Percentiles rank a stretch among this genome's conserved stretches.
Conservation (phyloP, 108 stramenopile species). For the Nitzschia inconspicua region DNA sequence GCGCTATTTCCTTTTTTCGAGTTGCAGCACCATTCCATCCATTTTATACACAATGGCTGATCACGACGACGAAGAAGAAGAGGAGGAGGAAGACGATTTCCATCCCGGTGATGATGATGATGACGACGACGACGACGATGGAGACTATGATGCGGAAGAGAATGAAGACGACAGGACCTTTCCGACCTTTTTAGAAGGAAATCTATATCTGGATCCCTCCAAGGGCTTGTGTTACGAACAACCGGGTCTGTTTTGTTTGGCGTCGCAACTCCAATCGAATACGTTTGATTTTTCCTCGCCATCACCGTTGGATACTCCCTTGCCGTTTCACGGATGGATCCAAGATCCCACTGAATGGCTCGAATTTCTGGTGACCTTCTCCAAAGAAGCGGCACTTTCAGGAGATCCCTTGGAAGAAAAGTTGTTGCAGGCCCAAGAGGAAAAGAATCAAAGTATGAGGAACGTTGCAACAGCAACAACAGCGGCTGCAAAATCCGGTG, state of each 20-base stretch:
- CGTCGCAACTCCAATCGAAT: too few relatives aligned
- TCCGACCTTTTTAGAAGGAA: conserved; percentile 15
- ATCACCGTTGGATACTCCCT: conserved; percentile 1
- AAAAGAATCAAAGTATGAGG: neutral
- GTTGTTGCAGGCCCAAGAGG: conserved; percentile 16
- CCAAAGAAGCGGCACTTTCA: conserved; percentile 9
- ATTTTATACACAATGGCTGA: too few relatives aligned
- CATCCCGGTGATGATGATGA: too few relatives aligned
- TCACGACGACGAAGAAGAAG: conserved; percentile 26
- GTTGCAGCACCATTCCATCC: too few relatives aligned
- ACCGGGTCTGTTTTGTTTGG: neutral
- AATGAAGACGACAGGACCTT: conserved; percentile 9
- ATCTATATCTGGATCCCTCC: conserved; percentile 7
- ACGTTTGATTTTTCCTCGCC: conserved; percentile 1
- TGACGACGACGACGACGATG: conserved; percentile 9
- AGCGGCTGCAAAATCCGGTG: neutral
- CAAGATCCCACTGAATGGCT: conserved; percentile 8
- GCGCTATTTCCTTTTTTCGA: too few relatives aligned
- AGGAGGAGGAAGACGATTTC: conserved; percentile 22
- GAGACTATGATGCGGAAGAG: neutral
- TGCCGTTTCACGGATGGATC: conserved; percentile 18
- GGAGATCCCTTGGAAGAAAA: conserved; percentile 14
- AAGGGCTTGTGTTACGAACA: conserved; percentile 4
- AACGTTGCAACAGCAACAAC: neutral
- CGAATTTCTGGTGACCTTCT: conserved; percentile 10